Evolutionary conservation across 805 yeast genomes (phyloP), one percentile per base, ranked within the genome.

Genomic region (Yamadazyma ubonensis): DNA sequence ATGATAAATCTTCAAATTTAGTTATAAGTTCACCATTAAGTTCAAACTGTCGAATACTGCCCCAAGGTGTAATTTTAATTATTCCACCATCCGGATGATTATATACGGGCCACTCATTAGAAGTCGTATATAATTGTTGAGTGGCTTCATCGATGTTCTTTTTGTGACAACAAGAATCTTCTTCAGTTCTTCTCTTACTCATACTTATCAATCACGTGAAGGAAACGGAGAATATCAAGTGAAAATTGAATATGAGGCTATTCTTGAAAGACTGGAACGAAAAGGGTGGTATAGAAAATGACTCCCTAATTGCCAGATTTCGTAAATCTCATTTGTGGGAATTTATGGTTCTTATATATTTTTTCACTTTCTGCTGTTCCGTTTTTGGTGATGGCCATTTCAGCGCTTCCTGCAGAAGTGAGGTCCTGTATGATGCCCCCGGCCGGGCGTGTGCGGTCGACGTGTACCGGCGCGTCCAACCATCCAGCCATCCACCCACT

Each of bases 51-150:
- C 83, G 61, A 29, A 78, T 61, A 35, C 78, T 75, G n/a, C 84
- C 84, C 63, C 80, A 70, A 17, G 84, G 83, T 1, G 83, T 78
- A 41, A 78, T 73, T 53, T 78, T 79, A 33, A 78, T 73, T 21
- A 65, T 66, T 0, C 84, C 84, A 7, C 84, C 84, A 9, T 78
- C 78, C 2, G 84, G 84, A 46, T 78, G 83, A 38, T 67, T 67
- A 48, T 74, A 78, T 41, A 71, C 63, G 10, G 84, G 80, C 70
- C 76, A 77, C 41, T 76, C 80, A 28, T 65, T 59, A 12, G 57
- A 51, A 3, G 54, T 46, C 16, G 50, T 35, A 20, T 47, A 48
- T 35, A 43, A 48, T 36, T 52, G 29, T 23, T 45, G 49, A 34
- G 50, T 38, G 26, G 39, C 28, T 40, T 51, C 52, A 36, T 48